Evolutionary conservation across 1,284 basidiomycete genomes (phyloP).

Genomic region (Ceratobasidium sp.): DNA sequence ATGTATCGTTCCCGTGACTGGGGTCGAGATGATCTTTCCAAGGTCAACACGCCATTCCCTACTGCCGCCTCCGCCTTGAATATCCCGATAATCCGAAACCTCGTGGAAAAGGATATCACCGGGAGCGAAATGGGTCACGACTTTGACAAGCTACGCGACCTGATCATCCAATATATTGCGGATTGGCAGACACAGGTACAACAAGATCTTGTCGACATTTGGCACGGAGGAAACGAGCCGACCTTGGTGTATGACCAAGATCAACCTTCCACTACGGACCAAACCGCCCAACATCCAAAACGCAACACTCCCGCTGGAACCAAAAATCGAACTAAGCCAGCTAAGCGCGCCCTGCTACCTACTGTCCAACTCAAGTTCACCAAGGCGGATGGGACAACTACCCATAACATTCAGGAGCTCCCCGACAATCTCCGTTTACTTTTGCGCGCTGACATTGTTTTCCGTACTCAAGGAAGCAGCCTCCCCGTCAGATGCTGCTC

Average conservation of each 20-base stretch:
- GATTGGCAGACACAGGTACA: neutral
- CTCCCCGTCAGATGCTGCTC: neutral
- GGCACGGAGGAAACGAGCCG: neutral
- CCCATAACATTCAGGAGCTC: neutral
- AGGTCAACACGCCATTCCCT: neutral
- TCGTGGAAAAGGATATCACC: neutral
- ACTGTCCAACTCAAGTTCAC: no score
- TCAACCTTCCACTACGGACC: no score
- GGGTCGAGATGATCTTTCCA: neutral
- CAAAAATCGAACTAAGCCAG: no score
- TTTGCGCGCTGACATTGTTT: neutral
- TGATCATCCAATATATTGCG: neutral
- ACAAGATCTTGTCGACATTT: neutral
- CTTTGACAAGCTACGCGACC: neutral
- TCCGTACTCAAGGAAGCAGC: neutral
- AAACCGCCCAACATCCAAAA: no score
- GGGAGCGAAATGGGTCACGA: neutral
- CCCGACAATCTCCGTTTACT: slow-evolving; percentile 3
- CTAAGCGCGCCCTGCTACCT: no score
- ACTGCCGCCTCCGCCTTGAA: neutral
- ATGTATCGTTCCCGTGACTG: neutral
- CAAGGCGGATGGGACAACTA: neutral
- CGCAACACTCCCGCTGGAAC: no score
- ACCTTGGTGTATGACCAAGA: no score
- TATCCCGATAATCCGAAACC: neutral